Evolutionary conservation across 1,284 basidiomycete genomes (phyloP), one percentile per base, ranked within the genome.

Genomic region (Ustanciosporium gigantosporum): DNA sequence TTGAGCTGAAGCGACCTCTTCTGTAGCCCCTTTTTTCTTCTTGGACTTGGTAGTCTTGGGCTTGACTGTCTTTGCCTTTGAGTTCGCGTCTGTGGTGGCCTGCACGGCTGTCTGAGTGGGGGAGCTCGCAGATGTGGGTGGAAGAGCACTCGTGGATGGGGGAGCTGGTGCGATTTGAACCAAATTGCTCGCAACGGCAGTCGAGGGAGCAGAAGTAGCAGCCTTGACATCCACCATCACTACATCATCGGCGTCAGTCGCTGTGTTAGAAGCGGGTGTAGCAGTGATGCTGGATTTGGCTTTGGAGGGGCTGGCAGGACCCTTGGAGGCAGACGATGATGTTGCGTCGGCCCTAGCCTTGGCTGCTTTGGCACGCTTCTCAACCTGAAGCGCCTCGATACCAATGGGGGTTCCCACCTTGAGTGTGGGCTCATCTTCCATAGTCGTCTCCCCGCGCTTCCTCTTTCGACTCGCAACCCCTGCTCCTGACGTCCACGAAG

Each of bases 351-450:
- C 53, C 11, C 52, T 46, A 7, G 64, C 58, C 38, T 70, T 68
- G 43, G 61, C 66, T 4, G 68, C 61, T 36, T 64, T 53, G 19
- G 65, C 65, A 5, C 68, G 46, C 29, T 56, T 57, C 20, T 61
- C 60, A 4, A 61, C 66, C 24, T 70, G 51, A n/a, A 73, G 46
- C 20, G 72, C 72, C 43, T 75, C 73, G 39, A 75, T 62, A 16
- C 73, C 73, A 35, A 74, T 72, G 5, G 73, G 73, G 5, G 71
- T 73, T 31, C 71, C 73, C 5, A 75, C 70, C 23, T 57, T 61
- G 49, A 73, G 58, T 1, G 67, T 56, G 20, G 61, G 52, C 39
- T 70, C 60, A 6, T 64, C 57, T 4, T 72, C 64, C 4, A 46
- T 29, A 17, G 44, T 46, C 1, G 55, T 39, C 14, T 74, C 70